These are phyloP conservation scores for Hygrophorus pudorinus DNA, from an alignment of 768 basidiomycete genomes.

Conservation along the genomic window DNA sequence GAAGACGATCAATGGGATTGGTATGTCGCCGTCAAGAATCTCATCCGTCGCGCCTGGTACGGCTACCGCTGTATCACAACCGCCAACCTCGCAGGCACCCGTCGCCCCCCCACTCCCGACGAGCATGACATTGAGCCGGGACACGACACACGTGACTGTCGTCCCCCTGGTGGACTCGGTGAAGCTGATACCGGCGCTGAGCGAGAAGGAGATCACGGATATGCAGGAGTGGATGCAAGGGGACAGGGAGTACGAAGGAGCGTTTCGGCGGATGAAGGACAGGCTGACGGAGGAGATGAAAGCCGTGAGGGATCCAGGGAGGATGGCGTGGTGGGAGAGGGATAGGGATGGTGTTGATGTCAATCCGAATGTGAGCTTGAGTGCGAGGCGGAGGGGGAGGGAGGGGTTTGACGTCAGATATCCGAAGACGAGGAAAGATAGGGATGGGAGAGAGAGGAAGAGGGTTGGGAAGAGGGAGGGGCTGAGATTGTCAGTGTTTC, in stretches of 20 bases:
- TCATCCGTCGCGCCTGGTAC: background rate
- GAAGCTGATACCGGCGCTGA: constrained; percentile 43
- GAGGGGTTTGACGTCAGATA: constrained; percentile 45
- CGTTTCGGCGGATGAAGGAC: constrained; percentile 38
- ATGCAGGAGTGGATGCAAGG: constrained; percentile 54
- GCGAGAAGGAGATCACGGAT: constrained; percentile 36
- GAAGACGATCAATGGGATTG: background rate
- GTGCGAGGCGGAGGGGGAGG: constrained; percentile 29
- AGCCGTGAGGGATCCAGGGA: constrained; percentile 30
- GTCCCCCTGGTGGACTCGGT: constrained; percentile 51
- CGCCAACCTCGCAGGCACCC: background rate
- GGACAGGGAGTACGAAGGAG: constrained; percentile 49
- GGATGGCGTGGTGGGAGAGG: constrained; percentile 56
- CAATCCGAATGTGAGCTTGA: constrained; percentile 20
- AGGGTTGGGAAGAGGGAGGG: constrained; percentile 57
- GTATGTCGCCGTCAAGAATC: background rate
- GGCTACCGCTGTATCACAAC: background rate
- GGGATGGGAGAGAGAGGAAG: constrained; percentile 24
- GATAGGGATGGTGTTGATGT: constrained; percentile 22
- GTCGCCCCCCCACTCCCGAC: constrained; percentile 25
- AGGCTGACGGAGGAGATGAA: constrained; percentile 43
- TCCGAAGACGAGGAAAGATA: constrained; percentile 30
- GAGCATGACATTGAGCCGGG: constrained; percentile 38
- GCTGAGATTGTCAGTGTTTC: constrained; percentile 59
- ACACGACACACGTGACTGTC: constrained; percentile 48